Base-by-base conservation (phyloP, 306 rosid species). In the Citrullus mucosospermus region DNA sequence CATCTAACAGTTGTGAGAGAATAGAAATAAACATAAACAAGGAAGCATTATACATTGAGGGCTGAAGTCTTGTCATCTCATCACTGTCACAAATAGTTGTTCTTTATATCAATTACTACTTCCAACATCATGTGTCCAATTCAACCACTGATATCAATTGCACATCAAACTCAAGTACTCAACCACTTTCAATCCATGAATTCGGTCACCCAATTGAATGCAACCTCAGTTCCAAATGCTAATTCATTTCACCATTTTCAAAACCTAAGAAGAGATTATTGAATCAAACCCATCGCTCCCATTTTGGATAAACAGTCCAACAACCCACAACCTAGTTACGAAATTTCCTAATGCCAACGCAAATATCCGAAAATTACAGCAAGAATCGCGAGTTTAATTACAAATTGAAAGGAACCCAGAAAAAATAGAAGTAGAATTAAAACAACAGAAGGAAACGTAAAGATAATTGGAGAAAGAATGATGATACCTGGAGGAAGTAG, bases 401-500 rank as follows among this genome's bases (percentile, higher is more conserved):
- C 16, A 80, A 79, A 81, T 53, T 17, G 14, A 10, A 75, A 41
- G n/a, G 39, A 75, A 34, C 75, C 73, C 67, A 62, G 30, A 36
- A 48, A 25, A 75, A 65, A 67, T 12, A 18, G 38, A 60, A 12
- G 22, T 14, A 46, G 18, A 66, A 54, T 4, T 58, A 44, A 25
- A n/a, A 44, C 28, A n/a, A 38, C 54, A 53, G 3, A 15, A 7
- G 25, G 14, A 71, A 82, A 18, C 22, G 16, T 25, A 10, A 34
- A 22, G 51, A 76, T 20, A 2, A 54, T 16, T 61, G 13, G 48
- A 67, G 34, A 41, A 20, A 73, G 14, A 20, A 41, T 34, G 34
- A 13, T 15, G 20, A 41, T 43, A 94, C 98, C 97, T 83, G 38
- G 78, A 75, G 50, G 80, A 78, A 73, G 60, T 38, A 62, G 86